These are phyloP conservation scores for Suillus hirtellus DNA, from an alignment of 768 basidiomycete species.

Conservation along the genomic window DNA sequence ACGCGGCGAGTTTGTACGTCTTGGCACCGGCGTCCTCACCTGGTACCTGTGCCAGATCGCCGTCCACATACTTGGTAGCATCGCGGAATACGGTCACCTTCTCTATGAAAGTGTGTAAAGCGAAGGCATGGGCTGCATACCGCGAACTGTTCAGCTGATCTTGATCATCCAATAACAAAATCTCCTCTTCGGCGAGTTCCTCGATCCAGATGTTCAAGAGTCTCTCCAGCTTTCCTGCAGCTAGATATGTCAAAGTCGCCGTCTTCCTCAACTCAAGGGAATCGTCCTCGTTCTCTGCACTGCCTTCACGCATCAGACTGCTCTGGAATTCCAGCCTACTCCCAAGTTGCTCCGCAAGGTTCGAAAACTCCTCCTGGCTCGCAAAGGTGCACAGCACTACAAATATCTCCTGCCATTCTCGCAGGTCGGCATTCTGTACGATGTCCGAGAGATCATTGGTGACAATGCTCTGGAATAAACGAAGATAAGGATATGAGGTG, in stretches of 20 bases:
- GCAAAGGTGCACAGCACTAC: conserved; percentile 97
- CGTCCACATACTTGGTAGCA: conserved; percentile 79
- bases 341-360: conserved; percentile 91
- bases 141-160: conserved; percentile 46
- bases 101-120: conserved; percentile 92
- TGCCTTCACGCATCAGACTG: conserved; percentile 51
- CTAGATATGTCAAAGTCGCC: conserved; percentile 91
- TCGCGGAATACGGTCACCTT: conserved; percentile 94
- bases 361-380: conserved; percentile 75
- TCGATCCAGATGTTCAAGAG: conserved; percentile 90
- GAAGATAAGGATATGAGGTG: conserved; percentile 77
- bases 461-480: conserved; percentile 93
- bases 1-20: conserved; percentile 76
- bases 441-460: conserved; percentile 90
- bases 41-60: conserved; percentile 53
- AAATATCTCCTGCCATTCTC: conserved; percentile 96
- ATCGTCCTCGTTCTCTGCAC: conserved; percentile 33
- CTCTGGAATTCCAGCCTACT: conserved; percentile 87
- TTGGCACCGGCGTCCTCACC: conserved; percentile 43
- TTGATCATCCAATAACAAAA: conserved; percentile 41
- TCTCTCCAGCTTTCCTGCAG: conserved; percentile 85
- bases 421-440: conserved; percentile 92
- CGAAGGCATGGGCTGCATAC: conserved; percentile 81
- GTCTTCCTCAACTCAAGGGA: conserved; percentile 68
- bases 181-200: conserved; percentile 87